Evolutionary conservation across 345 rosid species (phyloP), one percentile per base, ranked within the genome.

Genomic region (Acer negundo): DNA sequence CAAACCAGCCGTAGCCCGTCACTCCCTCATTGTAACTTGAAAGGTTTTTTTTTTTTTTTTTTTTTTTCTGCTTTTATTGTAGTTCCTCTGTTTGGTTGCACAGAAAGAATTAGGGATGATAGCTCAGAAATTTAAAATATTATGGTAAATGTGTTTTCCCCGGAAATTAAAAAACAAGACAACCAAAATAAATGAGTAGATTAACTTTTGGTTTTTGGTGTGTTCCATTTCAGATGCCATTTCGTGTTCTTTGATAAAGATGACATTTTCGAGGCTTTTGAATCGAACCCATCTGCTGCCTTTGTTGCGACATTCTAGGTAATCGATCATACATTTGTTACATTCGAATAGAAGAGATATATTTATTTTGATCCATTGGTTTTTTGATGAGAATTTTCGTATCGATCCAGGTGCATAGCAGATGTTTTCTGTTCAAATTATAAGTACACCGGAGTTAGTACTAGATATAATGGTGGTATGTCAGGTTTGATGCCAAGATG

Each of bases 221-320:
- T 73, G 1, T 74, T 26, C 40, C 20, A 24, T 49, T 74, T 64
- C 49, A 63, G 47, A 49, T 49, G 51, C 70, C 19, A 62, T 31
- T 69, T 56, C 16, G 11, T 69, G 3, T 69, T 6, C 51, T 46
- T 38, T 46, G 68, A 46, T 70, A 49, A 75, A 65, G 49, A 85
- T 82, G 85, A 77, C 87, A 10, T 75, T 77, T 78, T 80, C 83
- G 59, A 85, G 75, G 79, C 73, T 82, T 66, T 67, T 71, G 12
- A 38, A 74, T 15, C 73, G 79, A 72, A 56, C 44, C 44, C 59
- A 35, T 75, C 22, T 73, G n/a, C 66, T 78, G 42, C 51, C 59
- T 69, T 68, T 76, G 49, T 62, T 69, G 55, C 77, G 16, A 49
- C 23, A 70, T n/a, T 72, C 78, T 10, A 78, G 85, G 87, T 85